Evolutionary conservation across 805 yeast genomes (phyloP).

Genomic region (Pichia deserticola): DNA sequence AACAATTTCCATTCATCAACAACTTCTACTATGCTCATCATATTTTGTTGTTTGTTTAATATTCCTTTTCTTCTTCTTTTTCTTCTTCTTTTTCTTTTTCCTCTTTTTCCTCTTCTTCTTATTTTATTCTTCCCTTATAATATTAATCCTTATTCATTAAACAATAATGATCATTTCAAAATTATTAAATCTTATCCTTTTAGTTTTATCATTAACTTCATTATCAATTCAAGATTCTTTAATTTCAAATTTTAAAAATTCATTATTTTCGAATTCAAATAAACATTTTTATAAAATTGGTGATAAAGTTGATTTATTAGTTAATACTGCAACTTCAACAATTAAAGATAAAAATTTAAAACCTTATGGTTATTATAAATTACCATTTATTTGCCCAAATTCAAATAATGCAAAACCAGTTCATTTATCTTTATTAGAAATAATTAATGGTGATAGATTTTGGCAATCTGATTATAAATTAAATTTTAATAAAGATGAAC

Average conservation of each 20-base stretch:
- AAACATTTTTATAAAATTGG: slow-evolving; percentile 36
- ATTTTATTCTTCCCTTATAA: too few relatives aligned
- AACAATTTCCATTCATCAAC: too few relatives aligned
- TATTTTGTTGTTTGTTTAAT: too few relatives aligned
- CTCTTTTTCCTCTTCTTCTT: neutral
- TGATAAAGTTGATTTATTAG: slow-evolving; percentile 59
- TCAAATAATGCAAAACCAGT: slow-evolving; percentile 45
- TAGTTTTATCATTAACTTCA: neutral
- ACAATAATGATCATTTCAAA: neutral
- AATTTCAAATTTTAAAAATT: neutral
- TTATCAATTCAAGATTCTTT: neutral
- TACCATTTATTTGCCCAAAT: slow-evolving; percentile 78
- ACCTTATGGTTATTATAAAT: slow-evolving; percentile 68
- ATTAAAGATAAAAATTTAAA: slow-evolving; percentile 43
- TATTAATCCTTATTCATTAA: too few relatives aligned
- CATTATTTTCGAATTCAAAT: slow-evolving; percentile 22
- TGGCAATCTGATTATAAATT: slow-evolving; percentile 70
- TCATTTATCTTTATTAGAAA: slow-evolving; percentile 66
- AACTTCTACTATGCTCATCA: neutral
- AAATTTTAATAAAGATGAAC: slow-evolving; percentile 53
- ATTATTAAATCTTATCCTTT: neutral
- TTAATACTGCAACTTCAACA: slow-evolving; percentile 74
- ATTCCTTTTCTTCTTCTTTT: neutral
- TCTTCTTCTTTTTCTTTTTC: neutral
- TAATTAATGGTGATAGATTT: slow-evolving; percentile 72